Evolutionary conservation across 2,329 filamentous ascomycete species (phyloP).

Genomic region (Xylaria sp.): DNA sequence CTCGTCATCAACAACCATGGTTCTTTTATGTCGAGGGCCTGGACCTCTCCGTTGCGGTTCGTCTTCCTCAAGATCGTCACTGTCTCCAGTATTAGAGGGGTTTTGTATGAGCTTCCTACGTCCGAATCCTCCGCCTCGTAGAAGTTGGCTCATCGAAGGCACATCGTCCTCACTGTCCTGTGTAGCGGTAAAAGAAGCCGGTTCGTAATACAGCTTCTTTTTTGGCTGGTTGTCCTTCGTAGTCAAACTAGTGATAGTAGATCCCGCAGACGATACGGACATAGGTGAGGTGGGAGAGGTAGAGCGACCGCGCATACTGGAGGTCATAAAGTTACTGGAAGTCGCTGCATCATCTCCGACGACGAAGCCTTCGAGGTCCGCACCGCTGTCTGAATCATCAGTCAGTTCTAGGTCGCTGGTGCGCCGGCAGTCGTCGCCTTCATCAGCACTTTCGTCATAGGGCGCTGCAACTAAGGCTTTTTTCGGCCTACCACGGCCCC

Average conservation of each 20-base stretch:
- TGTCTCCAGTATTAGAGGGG: slow-evolving; percentile 11
- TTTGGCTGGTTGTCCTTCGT: slow-evolving; percentile 26
- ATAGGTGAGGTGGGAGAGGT: slow-evolving; percentile 43
- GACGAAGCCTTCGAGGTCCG: slow-evolving; percentile 50
- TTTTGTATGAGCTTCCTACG: slow-evolving; percentile 6
- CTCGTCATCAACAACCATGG: slow-evolving; percentile 33
- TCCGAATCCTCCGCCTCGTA: slow-evolving; percentile 31
- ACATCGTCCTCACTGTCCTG: slow-evolving; percentile 45
- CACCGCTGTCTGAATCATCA: slow-evolving; percentile 51
- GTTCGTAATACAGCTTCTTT: slow-evolving; percentile 41
- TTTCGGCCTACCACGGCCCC: slow-evolving; percentile 36
- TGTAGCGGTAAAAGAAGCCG: slow-evolving; percentile 37
- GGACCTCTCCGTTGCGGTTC: slow-evolving; percentile 10
- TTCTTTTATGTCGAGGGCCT: slow-evolving; percentile 28
- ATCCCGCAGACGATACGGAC: slow-evolving; percentile 41
- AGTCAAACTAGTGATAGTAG: slow-evolving; percentile 26
- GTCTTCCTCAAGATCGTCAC: slow-evolving; percentile 26
- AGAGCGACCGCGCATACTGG: slow-evolving; percentile 42
- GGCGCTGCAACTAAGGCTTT: slow-evolving; percentile 33
- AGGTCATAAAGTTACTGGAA: slow-evolving; percentile 46
- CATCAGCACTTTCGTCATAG: slow-evolving; percentile 52
- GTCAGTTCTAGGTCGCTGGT: slow-evolving; percentile 53
- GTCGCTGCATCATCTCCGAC: slow-evolving; percentile 49
- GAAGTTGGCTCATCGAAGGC: slow-evolving; percentile 49
- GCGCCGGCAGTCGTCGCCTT: slow-evolving; percentile 51